phyloP scores from a whole-genome alignment of 1,284 basidiomycete species.

The Austropuccinia psidii region DNA sequence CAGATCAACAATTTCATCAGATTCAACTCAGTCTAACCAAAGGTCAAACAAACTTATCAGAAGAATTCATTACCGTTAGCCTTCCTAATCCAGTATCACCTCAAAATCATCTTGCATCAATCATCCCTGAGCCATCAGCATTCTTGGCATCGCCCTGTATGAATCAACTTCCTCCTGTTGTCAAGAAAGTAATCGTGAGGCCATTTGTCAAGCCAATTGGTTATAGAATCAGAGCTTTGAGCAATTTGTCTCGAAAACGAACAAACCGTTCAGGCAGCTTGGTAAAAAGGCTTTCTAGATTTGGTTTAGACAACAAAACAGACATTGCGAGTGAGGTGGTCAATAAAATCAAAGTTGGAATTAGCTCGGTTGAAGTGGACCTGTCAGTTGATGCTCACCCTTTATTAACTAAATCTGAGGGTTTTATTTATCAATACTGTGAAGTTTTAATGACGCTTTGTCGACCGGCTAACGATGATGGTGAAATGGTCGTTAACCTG shows the following conservation, averaged over 20 bases:
- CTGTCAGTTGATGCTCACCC: constrained; percentile 13
- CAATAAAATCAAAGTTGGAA: background rate
- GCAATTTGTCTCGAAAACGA: background rate
- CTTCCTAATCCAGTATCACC: background rate
- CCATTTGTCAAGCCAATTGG: no score
- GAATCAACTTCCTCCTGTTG: no score
- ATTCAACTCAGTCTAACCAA: background rate
- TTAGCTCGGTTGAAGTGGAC: constrained; percentile 7
- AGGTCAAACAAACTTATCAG: background rate
- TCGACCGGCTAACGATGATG: no score
- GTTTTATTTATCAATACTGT: background rate
- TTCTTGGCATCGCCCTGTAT: background rate
- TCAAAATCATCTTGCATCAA: background rate
- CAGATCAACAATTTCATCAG: background rate
- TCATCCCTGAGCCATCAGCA: background rate
- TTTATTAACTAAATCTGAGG: no score
- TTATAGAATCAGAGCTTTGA: background rate
- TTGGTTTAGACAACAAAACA: background rate
- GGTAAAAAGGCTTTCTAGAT: background rate
- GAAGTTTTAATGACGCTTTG: constrained; percentile 16
- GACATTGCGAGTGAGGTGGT: background rate
- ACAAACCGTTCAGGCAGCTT: background rate
- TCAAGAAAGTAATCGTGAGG: background rate
- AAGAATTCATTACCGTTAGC: background rate
- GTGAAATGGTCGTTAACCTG: background rate